Percentiles rank a stretch among this genome's conserved stretches.
Conservation (phyloP, 371 early-diverging fungal genomes). For the Mucor saturninus region DNA sequence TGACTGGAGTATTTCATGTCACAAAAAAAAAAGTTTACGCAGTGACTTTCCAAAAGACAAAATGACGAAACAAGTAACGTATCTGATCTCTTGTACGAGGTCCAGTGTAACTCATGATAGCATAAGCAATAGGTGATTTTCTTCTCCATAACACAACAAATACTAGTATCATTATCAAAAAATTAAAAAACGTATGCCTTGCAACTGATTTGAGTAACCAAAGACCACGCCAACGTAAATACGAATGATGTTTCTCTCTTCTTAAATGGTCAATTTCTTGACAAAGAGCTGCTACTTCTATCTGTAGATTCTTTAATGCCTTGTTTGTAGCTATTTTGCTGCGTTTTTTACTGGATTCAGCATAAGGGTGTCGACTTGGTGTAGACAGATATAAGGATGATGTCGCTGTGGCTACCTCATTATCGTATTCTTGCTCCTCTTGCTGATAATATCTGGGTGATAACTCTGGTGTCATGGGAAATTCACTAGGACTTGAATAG, state of each 20-base stretch:
- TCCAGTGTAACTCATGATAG: constrained; percentile 33
- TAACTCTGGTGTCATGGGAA: constrained; percentile 11
- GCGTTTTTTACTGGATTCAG: background rate
- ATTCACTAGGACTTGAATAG: constrained; percentile 10
- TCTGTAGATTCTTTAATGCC: constrained; percentile 49
- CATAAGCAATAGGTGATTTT: constrained; percentile 47
- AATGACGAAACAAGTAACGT: constrained; percentile 21
- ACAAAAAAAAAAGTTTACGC: constrained; percentile 23
- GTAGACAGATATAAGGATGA: constrained; percentile 27
- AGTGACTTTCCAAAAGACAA: constrained; percentile 42
- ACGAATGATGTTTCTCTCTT: constrained; percentile 13
- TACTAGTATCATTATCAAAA: constrained; percentile 32
- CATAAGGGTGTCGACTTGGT: constrained; percentile 21
- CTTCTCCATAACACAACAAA: constrained; percentile 37
- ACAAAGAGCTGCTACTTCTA: constrained; percentile 8
- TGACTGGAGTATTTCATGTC: background rate
- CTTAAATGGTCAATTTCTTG: constrained; percentile 42
- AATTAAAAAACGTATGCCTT: constrained; percentile 41
- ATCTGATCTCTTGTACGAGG: constrained; percentile 23
- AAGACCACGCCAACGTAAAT: constrained; percentile 23
- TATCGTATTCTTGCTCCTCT: constrained; percentile 23
- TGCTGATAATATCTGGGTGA: constrained; percentile 6
- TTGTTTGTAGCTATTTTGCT: background rate
- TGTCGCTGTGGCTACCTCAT: constrained; percentile 46
- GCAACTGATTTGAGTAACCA: constrained; percentile 16